Evolutionary conservation across 805 yeast genomes (phyloP), one percentile per base, ranked within the genome.

Genomic region (Kazachstania viticola): DNA sequence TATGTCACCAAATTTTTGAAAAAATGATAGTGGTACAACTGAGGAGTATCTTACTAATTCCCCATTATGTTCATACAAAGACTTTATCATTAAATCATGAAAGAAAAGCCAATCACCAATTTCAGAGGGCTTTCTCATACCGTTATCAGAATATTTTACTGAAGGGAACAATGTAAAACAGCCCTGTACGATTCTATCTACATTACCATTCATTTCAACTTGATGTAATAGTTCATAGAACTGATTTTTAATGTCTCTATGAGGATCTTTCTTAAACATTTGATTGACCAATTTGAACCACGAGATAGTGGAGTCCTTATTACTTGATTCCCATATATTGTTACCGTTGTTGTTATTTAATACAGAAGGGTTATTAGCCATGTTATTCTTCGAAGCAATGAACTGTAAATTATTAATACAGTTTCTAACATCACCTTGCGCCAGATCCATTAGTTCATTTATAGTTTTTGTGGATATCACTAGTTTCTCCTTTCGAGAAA

Each of bases 391-490:
- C n/a, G n/a, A n/a, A n/a, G n/a, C n/a, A n/a, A n/a, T n/a, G 48
- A 88, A 87, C 44, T 88, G 97, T 24, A 88, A 51, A 44, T 76
- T 71, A 48, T 88, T 88, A 25, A 88, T 63, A 54, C 95, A 79
- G 17, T 84, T 81, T 42, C 98, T 62, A 14, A 91, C 65, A 57
- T 88, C 98, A 25, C 82, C 82, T 40, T 81, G 84, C 23, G 85
- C 71, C 1, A 74, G 51, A 30, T 71, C 76, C 5, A 82, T 75
- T 8, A 88, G 60, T 27, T 79, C 81, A 12, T 74, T 68, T 13
- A 91, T 43, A 15, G 67, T 61, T 24, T 67, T 67, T 21, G 67
- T 64, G 22, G 67, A 64, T 4, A 75, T 42, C 11, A 14, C 21
- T 5, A 80, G 26, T 1, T 62, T 56, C 49, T 88, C 96, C 4